Conservation (phyloP, 2,329 filamentous ascomycete species). For the Neonectria neomacrospora region DNA sequence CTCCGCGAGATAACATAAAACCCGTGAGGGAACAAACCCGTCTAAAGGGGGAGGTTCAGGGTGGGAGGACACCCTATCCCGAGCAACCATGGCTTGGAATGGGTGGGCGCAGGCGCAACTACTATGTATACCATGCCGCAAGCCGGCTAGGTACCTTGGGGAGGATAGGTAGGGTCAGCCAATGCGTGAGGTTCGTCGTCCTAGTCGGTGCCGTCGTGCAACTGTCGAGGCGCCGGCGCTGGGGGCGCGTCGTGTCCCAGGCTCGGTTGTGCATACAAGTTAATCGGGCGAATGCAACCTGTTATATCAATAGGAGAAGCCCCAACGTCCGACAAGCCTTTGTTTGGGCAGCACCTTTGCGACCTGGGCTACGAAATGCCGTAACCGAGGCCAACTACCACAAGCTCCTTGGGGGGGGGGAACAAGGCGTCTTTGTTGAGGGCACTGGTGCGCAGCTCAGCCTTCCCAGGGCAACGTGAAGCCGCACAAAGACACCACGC, state of each 20-base stretch:
- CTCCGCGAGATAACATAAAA: slow-evolving; percentile 7
- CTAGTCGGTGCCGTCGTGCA: slow-evolving; percentile 5
- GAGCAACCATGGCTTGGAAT: neutral
- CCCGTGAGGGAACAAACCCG: neutral
- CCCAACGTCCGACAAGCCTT: neutral
- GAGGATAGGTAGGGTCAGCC: neutral
- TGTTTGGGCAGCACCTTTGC: neutral
- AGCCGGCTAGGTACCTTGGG: slow-evolving; percentile 2
- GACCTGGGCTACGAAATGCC: neutral
- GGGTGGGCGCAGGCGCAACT: neutral
- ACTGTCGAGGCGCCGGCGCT: slow-evolving; percentile 14
- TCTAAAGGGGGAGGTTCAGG: neutral
- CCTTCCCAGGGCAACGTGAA: slow-evolving; percentile 11
- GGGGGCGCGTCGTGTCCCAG: slow-evolving; percentile 21
- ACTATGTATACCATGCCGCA: neutral
- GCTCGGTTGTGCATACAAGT: slow-evolving; percentile 22
- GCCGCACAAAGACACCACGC: slow-evolving; percentile 27
- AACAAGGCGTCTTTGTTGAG: neutral
- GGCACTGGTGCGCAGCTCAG: slow-evolving; percentile 6
- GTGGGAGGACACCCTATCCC: neutral
- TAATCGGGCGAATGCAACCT: slow-evolving; percentile 18
- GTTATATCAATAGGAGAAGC: slow-evolving; percentile 8
- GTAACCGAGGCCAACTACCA: too few relatives aligned
- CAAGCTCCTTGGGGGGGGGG: too few relatives aligned
- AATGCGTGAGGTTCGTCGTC: neutral